Evolutionary conservation across 495 filamentous ascomycete genomes (phyloP).

Genomic region (Bryoglossum gracile): DNA sequence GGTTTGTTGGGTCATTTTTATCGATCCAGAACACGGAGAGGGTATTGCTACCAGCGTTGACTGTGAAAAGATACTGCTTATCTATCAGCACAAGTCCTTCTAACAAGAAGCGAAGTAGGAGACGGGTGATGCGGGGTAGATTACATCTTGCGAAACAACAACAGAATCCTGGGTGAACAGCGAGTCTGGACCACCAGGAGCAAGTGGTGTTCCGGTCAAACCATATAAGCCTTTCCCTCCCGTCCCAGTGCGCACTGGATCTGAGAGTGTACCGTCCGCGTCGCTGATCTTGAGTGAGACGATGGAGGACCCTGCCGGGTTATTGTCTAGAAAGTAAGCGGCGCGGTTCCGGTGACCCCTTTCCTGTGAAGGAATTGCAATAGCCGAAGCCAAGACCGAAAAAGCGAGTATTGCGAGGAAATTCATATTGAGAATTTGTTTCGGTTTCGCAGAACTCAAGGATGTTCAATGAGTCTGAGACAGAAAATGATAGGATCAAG

Average conservation of each 20-base stretch:
- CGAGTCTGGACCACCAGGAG: slow-evolving; percentile 17
- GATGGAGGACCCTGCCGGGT: slow-evolving; percentile 26
- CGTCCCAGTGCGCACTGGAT: slow-evolving; percentile 24
- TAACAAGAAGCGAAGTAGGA: neutral
- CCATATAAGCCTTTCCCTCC: slow-evolving; percentile 24
- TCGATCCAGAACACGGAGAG: slow-evolving; percentile 27
- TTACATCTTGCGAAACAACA: slow-evolving; percentile 22
- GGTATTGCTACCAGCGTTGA: slow-evolving; percentile 30
- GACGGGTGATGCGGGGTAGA: neutral
- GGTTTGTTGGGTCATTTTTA: slow-evolving; percentile 21
- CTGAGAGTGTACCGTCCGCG: slow-evolving; percentile 24
- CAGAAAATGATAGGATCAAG: too few relatives aligned
- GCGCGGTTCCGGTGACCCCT: slow-evolving; percentile 4
- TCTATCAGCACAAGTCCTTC: neutral
- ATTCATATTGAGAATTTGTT: slow-evolving; percentile 9
- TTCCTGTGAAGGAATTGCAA: neutral
- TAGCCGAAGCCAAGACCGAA: slow-evolving; percentile 9
- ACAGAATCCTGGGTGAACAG: slow-evolving; percentile 28
- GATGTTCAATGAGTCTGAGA: too few relatives aligned
- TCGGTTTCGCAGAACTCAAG: too few relatives aligned
- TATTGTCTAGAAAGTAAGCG: slow-evolving; percentile 29
- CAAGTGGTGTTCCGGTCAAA: slow-evolving; percentile 9
- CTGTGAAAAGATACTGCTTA: slow-evolving; percentile 25
- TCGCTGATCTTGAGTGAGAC: slow-evolving; percentile 21
- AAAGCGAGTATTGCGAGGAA: slow-evolving; percentile 3